phyloP scores from a whole-genome alignment of 768 basidiomycete genomes.

The Gymnopilus junonius region DNA sequence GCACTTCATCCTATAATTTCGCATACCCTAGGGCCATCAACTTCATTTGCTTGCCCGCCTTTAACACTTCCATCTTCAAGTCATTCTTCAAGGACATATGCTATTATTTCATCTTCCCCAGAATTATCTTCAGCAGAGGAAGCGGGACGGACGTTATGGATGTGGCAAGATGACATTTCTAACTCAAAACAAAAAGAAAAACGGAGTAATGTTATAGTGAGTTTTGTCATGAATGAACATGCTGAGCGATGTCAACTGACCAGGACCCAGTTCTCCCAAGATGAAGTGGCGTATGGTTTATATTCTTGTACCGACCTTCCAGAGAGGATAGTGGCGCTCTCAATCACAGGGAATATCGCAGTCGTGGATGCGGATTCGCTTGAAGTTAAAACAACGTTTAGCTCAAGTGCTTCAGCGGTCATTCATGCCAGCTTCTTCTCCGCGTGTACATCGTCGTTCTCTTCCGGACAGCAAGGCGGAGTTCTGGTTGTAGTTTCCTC shows the following conservation, averaged over 20 bases:
- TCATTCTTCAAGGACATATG: constrained; percentile 56
- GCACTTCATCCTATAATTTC: constrained; percentile 69
- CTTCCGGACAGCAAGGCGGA: constrained; percentile 16
- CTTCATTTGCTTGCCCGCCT: constrained; percentile 62
- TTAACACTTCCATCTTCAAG: constrained; percentile 45
- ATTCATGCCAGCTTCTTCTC: constrained; percentile 25
- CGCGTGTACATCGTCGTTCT: constrained; percentile 15
- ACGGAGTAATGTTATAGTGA: constrained; percentile 40
- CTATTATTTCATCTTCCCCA: constrained; percentile 52
- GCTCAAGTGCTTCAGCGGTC: constrained; percentile 13
- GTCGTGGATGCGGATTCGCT: constrained; percentile 28
- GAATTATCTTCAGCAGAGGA: constrained; percentile 43
- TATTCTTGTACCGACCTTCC: constrained; percentile 26
- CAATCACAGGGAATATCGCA: constrained; percentile 25
- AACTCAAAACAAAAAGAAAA: constrained; percentile 25
- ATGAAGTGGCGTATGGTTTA: constrained; percentile 25
- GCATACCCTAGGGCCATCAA: constrained; percentile 71
- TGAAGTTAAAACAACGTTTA: constrained; percentile 24
- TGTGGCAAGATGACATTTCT: constrained; percentile 58
- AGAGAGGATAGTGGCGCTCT: constrained; percentile 28
- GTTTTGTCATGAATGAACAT: constrained; percentile 25
- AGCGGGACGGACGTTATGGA: constrained; percentile 58
- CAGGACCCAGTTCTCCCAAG: constrained; percentile 22
- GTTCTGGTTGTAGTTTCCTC: constrained; percentile 22
- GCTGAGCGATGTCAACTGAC: background rate